A percentile compares a stretch with the other conserved stretches of the same genome.
These are phyloP conservation scores for Sporisorium sorghi DNA, from an alignment of 1,284 basidiomycete species.

Conservation along the genomic window DNA sequence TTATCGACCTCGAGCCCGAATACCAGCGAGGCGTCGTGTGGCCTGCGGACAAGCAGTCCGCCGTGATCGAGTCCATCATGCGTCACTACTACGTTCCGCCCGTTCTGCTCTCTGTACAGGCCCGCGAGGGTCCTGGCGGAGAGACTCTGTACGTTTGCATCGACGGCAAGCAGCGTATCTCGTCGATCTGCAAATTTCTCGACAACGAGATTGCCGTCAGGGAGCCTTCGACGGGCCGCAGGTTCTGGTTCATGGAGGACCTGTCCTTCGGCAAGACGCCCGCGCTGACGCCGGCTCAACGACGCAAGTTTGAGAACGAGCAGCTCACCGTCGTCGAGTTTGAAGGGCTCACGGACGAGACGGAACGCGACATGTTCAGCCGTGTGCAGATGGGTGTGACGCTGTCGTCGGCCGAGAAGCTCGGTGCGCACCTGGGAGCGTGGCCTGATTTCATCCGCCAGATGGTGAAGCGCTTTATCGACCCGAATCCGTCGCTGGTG, in stretches of 20 bases:
- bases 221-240: constrained; percentile 32
- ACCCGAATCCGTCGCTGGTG: constrained; percentile 35
- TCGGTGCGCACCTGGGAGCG: constrained; percentile 43
- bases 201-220: constrained; percentile 46
- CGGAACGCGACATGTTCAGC: constrained; percentile 58
- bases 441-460: constrained; percentile 54
- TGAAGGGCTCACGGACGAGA: constrained; percentile 41
- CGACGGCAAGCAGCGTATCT: constrained; percentile 59
- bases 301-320: constrained; percentile 52
- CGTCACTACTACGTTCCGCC: constrained; percentile 59
- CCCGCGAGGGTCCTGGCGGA: constrained; percentile 4
- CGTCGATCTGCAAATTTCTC: constrained; percentile 50
- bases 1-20: constrained; percentile 56
- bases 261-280: constrained; percentile 21
- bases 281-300: constrained; percentile 29
- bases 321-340: constrained; percentile 52
- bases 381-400: constrained; percentile 60
- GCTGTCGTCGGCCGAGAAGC: constrained; percentile 57
- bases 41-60: constrained; percentile 48
- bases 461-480: constrained; percentile 52
- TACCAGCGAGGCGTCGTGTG: constrained; percentile 60
- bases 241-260: constrained; percentile 51
- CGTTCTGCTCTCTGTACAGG: constrained; percentile 44
- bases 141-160: constrained; percentile 49
- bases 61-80: constrained; percentile 58